Conservation (phyloP, 768 basidiomycete species). For the Suillus lakei region DNA sequence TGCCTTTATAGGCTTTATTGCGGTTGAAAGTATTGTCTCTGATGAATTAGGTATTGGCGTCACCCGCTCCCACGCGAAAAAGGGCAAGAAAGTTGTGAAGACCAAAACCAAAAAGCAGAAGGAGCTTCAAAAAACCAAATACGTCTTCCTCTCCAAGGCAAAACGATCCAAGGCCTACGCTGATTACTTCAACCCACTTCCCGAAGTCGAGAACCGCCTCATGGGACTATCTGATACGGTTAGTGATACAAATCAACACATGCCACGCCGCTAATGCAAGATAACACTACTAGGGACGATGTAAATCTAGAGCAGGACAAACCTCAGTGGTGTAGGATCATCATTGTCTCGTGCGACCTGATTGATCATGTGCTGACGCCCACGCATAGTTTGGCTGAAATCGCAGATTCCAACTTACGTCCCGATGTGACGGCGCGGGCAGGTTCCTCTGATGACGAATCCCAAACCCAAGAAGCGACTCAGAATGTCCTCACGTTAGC, state of each 20-base stretch:
- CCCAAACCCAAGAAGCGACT: constrained; percentile 48
- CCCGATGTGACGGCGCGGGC: constrained; percentile 2
- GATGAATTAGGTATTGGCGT: constrained; percentile 54
- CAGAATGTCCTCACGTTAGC: constrained; percentile 30
- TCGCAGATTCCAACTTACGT: background rate
- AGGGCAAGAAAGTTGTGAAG: constrained; percentile 47
- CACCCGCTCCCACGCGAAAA: constrained; percentile 42
- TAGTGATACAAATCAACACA: constrained; percentile 18
- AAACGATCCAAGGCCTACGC: constrained; percentile 52
- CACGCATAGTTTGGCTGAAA: background rate
- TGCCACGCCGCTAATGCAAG: background rate
- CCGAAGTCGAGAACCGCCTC: constrained; percentile 60
- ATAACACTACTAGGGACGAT: background rate
- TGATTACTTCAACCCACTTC: constrained; percentile 72
- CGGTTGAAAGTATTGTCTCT: constrained; percentile 48
- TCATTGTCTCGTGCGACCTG: background rate
- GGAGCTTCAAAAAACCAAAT: constrained; percentile 59
- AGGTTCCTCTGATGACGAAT: constrained; percentile 22
- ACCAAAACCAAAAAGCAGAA: constrained; percentile 50
- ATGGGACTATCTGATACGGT: constrained; percentile 67
- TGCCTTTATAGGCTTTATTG: constrained; percentile 58
- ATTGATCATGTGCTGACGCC: background rate
- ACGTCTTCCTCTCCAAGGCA: constrained; percentile 57
- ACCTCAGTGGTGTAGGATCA: constrained; percentile 10
- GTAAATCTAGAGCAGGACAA: constrained; percentile 1